phyloP scores from a whole-genome alignment of 2,329 filamentous ascomycete genomes.

The Stenocarpella maydis region DNA sequence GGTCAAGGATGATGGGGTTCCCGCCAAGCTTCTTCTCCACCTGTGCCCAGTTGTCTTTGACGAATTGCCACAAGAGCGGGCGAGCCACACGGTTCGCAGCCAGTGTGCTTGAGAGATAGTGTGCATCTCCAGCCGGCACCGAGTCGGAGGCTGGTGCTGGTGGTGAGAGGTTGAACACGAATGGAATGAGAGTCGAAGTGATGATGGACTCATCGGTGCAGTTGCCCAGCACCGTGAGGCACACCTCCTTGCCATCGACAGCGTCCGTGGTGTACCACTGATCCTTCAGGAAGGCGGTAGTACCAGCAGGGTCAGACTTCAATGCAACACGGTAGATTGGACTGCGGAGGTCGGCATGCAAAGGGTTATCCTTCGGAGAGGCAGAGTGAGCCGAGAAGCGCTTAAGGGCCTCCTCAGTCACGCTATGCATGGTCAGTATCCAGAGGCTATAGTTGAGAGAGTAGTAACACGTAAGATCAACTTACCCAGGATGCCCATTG shows the following conservation, averaged over 20 bases:
- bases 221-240: constrained; percentile 77
- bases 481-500: constrained; percentile 78
- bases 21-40: constrained; percentile 74
- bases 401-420: constrained; percentile 76
- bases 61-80: constrained; percentile 82
- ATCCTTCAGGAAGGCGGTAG: constrained; percentile 79
- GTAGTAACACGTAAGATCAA: constrained; percentile 30
- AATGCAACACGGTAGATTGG: constrained; percentile 84
- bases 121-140: constrained; percentile 88
- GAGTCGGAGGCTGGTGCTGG: constrained; percentile 59
- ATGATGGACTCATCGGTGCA: constrained; percentile 75
- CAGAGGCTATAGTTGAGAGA: not conserved
- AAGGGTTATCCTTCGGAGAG: constrained; percentile 70
- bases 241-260: constrained; percentile 91
- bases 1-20: constrained; percentile 89
- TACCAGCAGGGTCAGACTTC: constrained; percentile 70
- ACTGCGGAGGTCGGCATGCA: constrained; percentile 83
- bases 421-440: constrained; percentile 51
- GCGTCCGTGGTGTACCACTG: constrained; percentile 86
- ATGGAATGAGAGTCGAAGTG: constrained; percentile 71
- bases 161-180: constrained; percentile 75
- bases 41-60: constrained; percentile 83
- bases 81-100: constrained; percentile 77
- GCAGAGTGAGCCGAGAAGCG: constrained; percentile 83
- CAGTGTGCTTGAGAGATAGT: constrained; percentile 78